A percentile compares a stretch with the other conserved stretches of the same genome.
Conservation (phyloP, 1,139 yeast genomes). For the Geotrichum siamense region DNA sequence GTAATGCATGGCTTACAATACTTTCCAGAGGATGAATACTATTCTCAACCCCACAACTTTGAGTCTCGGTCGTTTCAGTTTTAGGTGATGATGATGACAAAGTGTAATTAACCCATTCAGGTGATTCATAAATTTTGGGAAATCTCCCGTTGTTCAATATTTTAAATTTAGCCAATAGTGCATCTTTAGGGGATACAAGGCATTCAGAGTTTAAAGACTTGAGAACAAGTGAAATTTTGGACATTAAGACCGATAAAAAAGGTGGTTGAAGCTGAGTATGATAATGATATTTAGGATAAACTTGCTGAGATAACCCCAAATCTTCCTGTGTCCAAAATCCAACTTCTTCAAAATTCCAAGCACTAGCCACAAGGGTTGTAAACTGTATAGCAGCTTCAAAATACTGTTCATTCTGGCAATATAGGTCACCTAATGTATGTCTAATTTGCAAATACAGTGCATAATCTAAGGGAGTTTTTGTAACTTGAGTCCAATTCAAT, state of each 20-base stretch:
- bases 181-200: background rate
- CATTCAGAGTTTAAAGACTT: background rate
- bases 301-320: constrained; percentile 5
- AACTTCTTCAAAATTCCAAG: background rate
- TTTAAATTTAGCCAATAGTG: constrained; percentile 10
- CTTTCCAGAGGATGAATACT: constrained; percentile 13
- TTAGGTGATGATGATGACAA: background rate
- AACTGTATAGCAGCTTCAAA: constrained; percentile 21
- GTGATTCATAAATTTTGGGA: constrained; percentile 10
- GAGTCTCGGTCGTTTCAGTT: background rate
- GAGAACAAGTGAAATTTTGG: constrained; percentile 10
- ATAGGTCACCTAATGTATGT: constrained; percentile 29
- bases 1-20: constrained; percentile 29
- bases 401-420: constrained; percentile 17
- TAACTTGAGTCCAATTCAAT: constrained; percentile 8
- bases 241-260: constrained; percentile 12
- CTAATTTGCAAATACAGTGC: constrained; percentile 26
- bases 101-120: constrained; percentile 15
- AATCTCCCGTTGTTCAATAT: constrained; percentile 15
- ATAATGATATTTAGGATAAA: constrained; percentile 1
- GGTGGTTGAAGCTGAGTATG: constrained; percentile 4
- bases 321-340: background rate
- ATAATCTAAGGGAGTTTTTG: constrained; percentile 23
- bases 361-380: constrained; percentile 17
- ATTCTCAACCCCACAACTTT: background rate